phyloP scores from a whole-genome alignment of 805 yeast species.

The Wickerhamiella azymoides region DNA sequence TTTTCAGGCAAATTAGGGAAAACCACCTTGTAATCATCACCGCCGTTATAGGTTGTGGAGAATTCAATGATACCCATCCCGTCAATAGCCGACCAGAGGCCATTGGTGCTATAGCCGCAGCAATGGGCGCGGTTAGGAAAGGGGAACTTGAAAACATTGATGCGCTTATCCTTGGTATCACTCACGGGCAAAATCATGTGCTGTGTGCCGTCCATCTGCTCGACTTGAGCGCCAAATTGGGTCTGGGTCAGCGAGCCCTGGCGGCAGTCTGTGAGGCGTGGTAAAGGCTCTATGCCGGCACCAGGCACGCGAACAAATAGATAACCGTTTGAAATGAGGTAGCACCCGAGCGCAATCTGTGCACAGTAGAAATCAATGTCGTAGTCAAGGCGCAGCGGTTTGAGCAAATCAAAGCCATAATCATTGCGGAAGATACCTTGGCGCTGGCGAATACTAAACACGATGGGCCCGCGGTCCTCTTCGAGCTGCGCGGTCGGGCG shows the following conservation, averaged over 20 bases:
- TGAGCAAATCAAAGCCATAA: slow-evolving; percentile 3
- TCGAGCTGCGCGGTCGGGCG: neutral
- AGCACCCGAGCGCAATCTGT: neutral
- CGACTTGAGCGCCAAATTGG: slow-evolving; percentile 2
- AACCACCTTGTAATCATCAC: slow-evolving; percentile 1
- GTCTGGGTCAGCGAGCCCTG: neutral
- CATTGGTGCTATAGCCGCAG: neutral
- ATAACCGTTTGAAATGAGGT: slow-evolving; percentile 1
- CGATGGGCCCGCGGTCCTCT: neutral
- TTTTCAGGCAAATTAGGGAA: neutral
- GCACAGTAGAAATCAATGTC: neutral
- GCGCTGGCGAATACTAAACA: neutral
- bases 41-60: slow-evolving; percentile 2
- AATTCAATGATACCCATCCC: neutral
- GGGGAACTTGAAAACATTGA: slow-evolving; percentile 1
- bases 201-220: neutral
- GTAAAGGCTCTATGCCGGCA: neutral
- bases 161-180: neutral
- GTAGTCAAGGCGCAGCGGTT: slow-evolving; percentile 4
- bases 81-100: neutral
- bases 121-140: neutral
- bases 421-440: slow-evolving; percentile 2
- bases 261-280: neutral
- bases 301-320: slow-evolving; percentile 3
- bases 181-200: slow-evolving; percentile 1